phyloP scores from a whole-genome alignment of 805 yeast genomes.

The Lipomyces spencermartinsiae region DNA sequence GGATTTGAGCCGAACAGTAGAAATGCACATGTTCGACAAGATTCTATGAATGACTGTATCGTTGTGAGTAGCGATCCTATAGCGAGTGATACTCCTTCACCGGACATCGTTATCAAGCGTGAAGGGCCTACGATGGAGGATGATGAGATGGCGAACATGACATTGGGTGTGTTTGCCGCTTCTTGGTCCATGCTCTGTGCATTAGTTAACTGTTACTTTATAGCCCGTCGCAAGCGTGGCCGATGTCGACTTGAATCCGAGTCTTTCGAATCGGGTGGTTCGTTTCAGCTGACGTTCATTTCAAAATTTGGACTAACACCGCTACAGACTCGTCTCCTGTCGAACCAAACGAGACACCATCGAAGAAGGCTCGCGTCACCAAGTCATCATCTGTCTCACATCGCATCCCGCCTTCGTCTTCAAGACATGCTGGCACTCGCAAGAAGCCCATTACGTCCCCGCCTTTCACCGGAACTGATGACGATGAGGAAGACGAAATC shows the following conservation, averaged over 20 bases:
- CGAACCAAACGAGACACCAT: neutral
- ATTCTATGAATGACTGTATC: slow-evolving; percentile 10
- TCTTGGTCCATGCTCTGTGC: neutral
- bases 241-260: neutral
- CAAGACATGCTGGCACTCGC: neutral
- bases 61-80: neutral
- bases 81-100: neutral
- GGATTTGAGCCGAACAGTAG: neutral
- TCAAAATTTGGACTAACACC: neutral
- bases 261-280: neutral
- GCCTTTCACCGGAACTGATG: neutral
- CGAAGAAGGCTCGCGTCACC: neutral
- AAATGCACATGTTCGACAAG: neutral
- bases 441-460: neutral
- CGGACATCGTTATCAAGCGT: neutral
- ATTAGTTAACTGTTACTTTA: neutral
- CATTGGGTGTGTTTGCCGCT: neutral
- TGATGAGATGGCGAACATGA: neutral
- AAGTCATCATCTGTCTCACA: neutral
- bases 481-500: slow-evolving; percentile 13
- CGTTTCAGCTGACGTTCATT: neutral
- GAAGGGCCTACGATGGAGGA: neutral
- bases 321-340: neutral
- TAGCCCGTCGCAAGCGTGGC: neutral
- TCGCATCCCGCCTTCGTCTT: neutral